These are phyloP conservation scores for Singerocomus rubriflavus DNA, from an alignment of 1,284 basidiomycete genomes.

Conservation along the genomic window DNA sequence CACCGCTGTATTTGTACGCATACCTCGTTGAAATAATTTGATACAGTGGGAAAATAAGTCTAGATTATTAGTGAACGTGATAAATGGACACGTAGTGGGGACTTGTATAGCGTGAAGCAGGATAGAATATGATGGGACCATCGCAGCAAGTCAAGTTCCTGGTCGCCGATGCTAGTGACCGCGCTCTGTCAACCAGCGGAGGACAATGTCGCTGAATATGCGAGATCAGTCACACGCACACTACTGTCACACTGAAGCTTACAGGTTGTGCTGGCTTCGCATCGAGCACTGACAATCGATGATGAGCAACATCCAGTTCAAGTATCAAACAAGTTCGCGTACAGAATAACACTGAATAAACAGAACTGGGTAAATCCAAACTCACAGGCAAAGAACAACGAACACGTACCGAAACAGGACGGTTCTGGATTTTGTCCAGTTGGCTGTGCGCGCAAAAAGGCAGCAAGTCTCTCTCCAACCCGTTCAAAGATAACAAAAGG, in stretches of 20 bases:
- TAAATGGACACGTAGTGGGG: neutral
- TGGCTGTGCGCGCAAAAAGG: slow-evolving; percentile 49
- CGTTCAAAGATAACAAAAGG: no score
- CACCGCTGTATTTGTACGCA: neutral
- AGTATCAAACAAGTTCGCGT: slow-evolving; percentile 25
- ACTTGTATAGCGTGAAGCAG: neutral
- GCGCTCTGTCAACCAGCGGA: slow-evolving; percentile 67
- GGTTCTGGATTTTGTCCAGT: slow-evolving; percentile 78
- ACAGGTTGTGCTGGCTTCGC: slow-evolving; percentile 94
- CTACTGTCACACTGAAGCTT: slow-evolving; percentile 24
- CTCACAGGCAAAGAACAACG: neutral
- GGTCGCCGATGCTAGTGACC: slow-evolving; percentile 48
- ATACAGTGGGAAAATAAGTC: neutral
- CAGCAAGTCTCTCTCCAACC: no score
- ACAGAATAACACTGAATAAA: slow-evolving; percentile 75
- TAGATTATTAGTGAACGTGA: slow-evolving; percentile 1
- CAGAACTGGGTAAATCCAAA: neutral
- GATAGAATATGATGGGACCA: neutral
- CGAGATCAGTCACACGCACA: slow-evolving; percentile 6
- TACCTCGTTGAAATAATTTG: neutral
- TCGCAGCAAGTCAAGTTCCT: slow-evolving; percentile 12
- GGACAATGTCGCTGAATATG: slow-evolving; percentile 58
- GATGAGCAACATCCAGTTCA: slow-evolving; percentile 1
- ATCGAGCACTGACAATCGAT: slow-evolving; percentile 68
- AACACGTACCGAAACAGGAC: slow-evolving; percentile 78